Evolutionary conservation across 2,329 filamentous ascomycete genomes (phyloP), one percentile per base, ranked within the genome.

Genomic region (Apiospora hydei): DNA sequence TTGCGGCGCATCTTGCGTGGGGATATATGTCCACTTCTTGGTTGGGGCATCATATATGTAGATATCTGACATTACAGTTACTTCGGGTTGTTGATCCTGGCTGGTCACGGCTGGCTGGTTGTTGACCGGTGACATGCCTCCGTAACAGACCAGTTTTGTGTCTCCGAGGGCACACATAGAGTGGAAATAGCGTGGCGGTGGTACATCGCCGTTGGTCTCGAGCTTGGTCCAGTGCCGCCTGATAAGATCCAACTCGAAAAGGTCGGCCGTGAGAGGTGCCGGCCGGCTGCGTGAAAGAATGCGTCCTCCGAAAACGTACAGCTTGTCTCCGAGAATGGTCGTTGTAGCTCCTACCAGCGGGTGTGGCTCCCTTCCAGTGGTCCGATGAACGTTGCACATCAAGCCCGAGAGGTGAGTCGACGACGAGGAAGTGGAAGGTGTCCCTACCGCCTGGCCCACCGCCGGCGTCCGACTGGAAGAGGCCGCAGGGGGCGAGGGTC

Each of bases 41-140:
- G 92, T 93, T 0, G 90, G 88, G 1, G 96, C 94, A 81, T 99
- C 96, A 82, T 94, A 98, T 44, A 99, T 94, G 82, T 98, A 94
- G 71, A 98, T 94, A 83, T 99, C 96, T 8, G 96, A 98, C 95
- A 99, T 98, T 71, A 98, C 96, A 1, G 95, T 92, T 5, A 98
- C 94, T 78, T 98, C 95, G 49, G 94, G 91, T 71, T 90, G 85
- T 71, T 90, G 85, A 74, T 95, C 93, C 72, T 86, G 85, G 4
- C 83, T 77, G 21, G 83, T 82, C 30, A 83, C 80, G 67, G 82
- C 77, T 46, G 87, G 81, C 64, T 87, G 85, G 71, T 84, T 87
- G 8, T 87, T 85, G 14, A 91, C 89, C 0, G 96, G 95, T 13
- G 96, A 98, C 96, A 99, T 99, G 77, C 96, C 96, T 72, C 96